These are phyloP conservation scores for Zarea fungicola DNA, from an alignment of 2,329 filamentous ascomycete genomes.

Conservation along the genomic window DNA sequence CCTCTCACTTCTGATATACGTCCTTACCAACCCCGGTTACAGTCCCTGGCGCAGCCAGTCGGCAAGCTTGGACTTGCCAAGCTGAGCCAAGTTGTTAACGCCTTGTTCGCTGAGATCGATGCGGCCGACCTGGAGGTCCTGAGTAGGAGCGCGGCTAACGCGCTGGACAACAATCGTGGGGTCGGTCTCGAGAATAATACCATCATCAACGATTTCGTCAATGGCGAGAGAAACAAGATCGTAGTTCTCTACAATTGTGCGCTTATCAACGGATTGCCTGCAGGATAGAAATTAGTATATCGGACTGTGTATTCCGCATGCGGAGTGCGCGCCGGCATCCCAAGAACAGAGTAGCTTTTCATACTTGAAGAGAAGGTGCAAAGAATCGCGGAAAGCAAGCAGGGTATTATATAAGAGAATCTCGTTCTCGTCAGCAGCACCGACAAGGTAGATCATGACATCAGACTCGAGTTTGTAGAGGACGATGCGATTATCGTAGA, in stretches of 20 bases:
- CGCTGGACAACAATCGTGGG: conserved; percentile 88
- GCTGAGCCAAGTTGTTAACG: conserved; percentile 87
- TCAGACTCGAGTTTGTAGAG: conserved; percentile 98
- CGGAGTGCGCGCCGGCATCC: background rate
- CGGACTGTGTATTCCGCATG: background rate
- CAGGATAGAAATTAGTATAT: conserved; percentile 11
- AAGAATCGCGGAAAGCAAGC: conserved; percentile 79
- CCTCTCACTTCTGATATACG: background rate
- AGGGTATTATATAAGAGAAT: conserved; percentile 93
- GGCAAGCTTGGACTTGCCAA: conserved; percentile 85
- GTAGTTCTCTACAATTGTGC: conserved; percentile 98
- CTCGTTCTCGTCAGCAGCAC: conserved; percentile 90
- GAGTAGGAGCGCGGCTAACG: conserved; percentile 84
- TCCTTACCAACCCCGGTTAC: conserved; percentile 32
- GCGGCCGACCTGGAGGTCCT: conserved; percentile 87
- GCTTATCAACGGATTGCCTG: conserved; percentile 94
- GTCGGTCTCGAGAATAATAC: conserved; percentile 95
- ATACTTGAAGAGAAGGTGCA: conserved; percentile 90
- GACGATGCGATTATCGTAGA: conserved; percentile 94
- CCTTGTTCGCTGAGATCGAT: conserved; percentile 96
- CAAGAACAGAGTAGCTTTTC: conserved; percentile 21
- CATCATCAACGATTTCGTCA: conserved; percentile 92
- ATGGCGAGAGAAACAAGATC: conserved; percentile 90
- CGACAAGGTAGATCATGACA: conserved; percentile 92
- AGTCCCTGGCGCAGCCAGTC: conserved; percentile 85